A percentile compares a stretch with the other conserved stretches of the same genome.
phyloP scores from a whole-genome alignment of 768 basidiomycete species.

The Suillus cothurnatus region DNA sequence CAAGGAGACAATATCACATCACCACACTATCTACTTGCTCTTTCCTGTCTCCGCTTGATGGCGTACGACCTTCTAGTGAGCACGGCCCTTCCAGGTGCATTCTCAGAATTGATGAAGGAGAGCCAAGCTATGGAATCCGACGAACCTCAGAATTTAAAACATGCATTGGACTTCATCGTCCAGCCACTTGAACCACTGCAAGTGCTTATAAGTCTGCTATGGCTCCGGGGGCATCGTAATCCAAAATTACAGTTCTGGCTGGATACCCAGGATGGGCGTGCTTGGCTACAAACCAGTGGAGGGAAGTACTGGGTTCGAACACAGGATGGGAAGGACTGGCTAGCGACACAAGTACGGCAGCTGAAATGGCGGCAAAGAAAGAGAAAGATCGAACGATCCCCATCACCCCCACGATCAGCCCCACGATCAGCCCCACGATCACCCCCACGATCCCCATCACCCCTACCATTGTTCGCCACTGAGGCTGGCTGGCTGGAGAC shows the following conservation, averaged over 20 bases:
- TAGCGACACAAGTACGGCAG: too few relatives aligned
- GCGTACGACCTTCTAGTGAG: not conserved
- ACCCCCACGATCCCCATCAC: too few relatives aligned
- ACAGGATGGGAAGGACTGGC: too few relatives aligned
- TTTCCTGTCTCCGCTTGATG: not conserved
- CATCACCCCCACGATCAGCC: too few relatives aligned
- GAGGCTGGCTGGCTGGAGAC: too few relatives aligned
- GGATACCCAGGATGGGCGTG: not conserved
- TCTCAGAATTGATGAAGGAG: not conserved
- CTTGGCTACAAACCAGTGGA: not conserved
- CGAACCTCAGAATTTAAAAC: not conserved
- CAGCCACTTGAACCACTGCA: not conserved
- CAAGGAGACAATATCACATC: not conserved
- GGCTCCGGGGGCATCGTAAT: not conserved
- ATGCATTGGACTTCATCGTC: not conserved
- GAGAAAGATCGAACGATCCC: too few relatives aligned
- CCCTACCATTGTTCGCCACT: accelerated
- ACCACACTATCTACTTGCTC: not conserved
- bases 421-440: too few relatives aligned
- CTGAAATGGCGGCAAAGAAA: too few relatives aligned
- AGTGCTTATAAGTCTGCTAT: not conserved
- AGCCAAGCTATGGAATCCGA: not conserved
- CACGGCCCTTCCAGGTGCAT: not conserved
- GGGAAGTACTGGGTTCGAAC: too few relatives aligned
- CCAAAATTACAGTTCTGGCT: not conserved